Evolutionary conservation across 2,329 filamentous ascomycete species (phyloP), one percentile per base, ranked within the genome.

Genomic region (Triangularia verruculosa): DNA sequence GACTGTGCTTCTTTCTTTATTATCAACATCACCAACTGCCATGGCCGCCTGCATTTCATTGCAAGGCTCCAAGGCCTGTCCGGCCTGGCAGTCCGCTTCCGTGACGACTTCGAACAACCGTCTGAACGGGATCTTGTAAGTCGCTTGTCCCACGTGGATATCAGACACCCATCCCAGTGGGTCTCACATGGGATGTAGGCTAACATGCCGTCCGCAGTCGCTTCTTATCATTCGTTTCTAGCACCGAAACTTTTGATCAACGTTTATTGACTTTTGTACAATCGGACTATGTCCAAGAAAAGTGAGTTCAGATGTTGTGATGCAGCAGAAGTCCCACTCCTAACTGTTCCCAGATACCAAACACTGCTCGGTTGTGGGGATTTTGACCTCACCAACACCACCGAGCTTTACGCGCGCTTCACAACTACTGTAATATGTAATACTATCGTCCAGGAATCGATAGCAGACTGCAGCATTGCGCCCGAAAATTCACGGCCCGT

Each of bases 371-470:
- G 94, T 62, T 99, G 95, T 75, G 82, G 85, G 56, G 84, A 85
- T 66, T 82, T 97, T 71, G 86, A 95, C 72, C 83, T 93, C 62
- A 86, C 86, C 62, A 91, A 96, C 74, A 89, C 92, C 3, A 89
- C 86, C 69, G 84, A 90, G 72, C 86, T 93, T 72, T 99, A 99
- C 78, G 94, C 95, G 57, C 89, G 95, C 71, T 99, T 94, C 78
- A 96, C 94, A 4, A 95, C 88, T 55, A 95, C 91, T 66, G 89
- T 96, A 67, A 84, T 99, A 68, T 99, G 95, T 83, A 98, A 96
- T 81, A 85, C 91, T 68, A 90, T 99, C 73, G 86, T 99, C 58
- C 95, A 99, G 77, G 93, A 92, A 74, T 98, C 95, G 4, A 87
- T 89, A 71, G 74, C 78, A 11, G 74, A 83, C 25, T 99, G 95